A percentile compares a stretch with the other conserved stretches of the same genome.
phyloP scores from a whole-genome alignment of 768 basidiomycete species.

The Kondoa malvinella region DNA sequence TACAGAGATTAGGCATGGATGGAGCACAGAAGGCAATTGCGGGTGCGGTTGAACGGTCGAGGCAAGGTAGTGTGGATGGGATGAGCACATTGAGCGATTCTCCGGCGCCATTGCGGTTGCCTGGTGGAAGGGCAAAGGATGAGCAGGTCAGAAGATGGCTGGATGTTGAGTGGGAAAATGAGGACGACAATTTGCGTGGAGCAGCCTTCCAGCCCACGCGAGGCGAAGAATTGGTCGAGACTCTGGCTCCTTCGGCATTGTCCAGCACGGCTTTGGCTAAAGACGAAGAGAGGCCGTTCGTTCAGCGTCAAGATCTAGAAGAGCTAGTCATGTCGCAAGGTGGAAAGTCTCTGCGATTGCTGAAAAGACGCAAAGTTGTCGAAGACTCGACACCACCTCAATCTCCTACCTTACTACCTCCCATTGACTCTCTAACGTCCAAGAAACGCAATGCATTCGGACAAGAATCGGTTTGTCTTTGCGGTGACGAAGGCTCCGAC shows the following conservation, averaged over 20 bases:
- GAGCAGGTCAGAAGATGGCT: background rate
- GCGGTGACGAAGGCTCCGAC: constrained; percentile 1
- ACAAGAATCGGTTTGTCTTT: constrained; percentile 8
- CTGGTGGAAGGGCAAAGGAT: background rate
- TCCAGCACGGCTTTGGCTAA: constrained; percentile 25
- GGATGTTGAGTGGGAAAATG: background rate
- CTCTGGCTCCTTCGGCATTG: background rate
- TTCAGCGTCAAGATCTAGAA: constrained; percentile 33
- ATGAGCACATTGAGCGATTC: background rate
- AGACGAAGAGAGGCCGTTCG: constrained; percentile 27
- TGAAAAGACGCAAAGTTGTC: background rate
- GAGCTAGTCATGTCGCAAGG: constrained; percentile 5
- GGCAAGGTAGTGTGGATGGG: background rate
- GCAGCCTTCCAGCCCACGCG: no score
- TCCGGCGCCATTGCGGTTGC: background rate
- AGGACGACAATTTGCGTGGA: background rate
- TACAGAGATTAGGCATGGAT: background rate
- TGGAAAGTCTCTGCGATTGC: constrained; percentile 1
- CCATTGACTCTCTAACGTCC: background rate
- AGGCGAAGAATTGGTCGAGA: background rate
- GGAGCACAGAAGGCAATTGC: constrained; percentile 5
- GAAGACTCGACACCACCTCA: background rate
- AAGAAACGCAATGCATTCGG: background rate
- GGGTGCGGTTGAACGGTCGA: background rate
- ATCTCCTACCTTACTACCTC: background rate